A percentile compares a stretch with the other conserved stretches of the same genome.
phyloP scores from a whole-genome alignment of 1,284 basidiomycete species.

The Austroboletus niveus region DNA sequence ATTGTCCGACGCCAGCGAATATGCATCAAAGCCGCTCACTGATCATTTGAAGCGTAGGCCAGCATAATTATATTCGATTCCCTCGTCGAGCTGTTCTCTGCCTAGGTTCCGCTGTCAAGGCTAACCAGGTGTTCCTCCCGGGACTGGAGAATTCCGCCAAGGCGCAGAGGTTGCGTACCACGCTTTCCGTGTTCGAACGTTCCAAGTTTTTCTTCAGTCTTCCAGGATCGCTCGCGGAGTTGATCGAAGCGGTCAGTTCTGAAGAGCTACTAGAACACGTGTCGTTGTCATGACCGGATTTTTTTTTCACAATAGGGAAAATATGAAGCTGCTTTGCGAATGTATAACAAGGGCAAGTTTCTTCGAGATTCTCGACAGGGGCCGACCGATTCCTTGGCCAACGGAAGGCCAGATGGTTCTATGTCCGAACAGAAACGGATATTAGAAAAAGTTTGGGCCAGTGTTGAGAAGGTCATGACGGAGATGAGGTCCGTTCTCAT shows the following conservation, averaged over 20 bases:
- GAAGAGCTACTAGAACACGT: background rate
- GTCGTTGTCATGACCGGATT: slow-evolving; percentile 3
- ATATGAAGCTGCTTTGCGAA: slow-evolving; percentile 91
- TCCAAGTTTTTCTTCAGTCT: slow-evolving; percentile 99
- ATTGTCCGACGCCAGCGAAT: slow-evolving; percentile 74
- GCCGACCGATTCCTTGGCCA: slow-evolving; percentile 57
- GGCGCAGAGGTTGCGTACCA: slow-evolving; percentile 89
- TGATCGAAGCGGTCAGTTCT: slow-evolving; percentile 75
- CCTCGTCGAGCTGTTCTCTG: slow-evolving; percentile 4
- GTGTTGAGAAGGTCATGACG: slow-evolving; percentile 92
- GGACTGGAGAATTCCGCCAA: slow-evolving; percentile 96
- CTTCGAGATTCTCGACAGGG: slow-evolving; percentile 85
- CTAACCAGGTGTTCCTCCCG: slow-evolving; percentile 94
- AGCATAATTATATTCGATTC: background rate
- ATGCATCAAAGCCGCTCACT: slow-evolving; percentile 79
- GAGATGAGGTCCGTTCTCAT: slow-evolving; percentile 86
- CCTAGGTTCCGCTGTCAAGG: slow-evolving; percentile 81
- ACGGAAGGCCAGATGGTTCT: slow-evolving; percentile 48
- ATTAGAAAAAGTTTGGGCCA: slow-evolving; percentile 94
- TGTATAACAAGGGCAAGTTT: slow-evolving; percentile 97
- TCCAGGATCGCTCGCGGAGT: slow-evolving; percentile 89
- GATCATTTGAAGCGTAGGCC: slow-evolving; percentile 80
- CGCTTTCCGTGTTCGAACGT: slow-evolving; percentile 93
- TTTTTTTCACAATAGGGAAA: slow-evolving; percentile 59
- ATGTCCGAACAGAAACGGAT: slow-evolving; percentile 87